Evolutionary conservation across 768 basidiomycete genomes (phyloP).

Genomic region (Russula olivacea): DNA sequence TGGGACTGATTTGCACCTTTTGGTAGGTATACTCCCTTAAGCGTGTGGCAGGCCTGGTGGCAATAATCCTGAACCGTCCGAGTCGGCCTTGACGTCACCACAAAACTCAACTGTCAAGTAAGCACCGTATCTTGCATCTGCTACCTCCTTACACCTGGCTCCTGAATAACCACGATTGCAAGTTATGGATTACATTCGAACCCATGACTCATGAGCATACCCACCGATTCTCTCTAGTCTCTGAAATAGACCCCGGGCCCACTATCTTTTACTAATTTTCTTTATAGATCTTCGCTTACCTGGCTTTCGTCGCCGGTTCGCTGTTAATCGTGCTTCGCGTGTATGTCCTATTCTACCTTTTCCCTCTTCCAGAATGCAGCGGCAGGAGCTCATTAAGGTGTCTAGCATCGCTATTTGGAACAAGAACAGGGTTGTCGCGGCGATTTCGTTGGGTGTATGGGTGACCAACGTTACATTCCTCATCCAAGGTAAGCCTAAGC

Average conservation of each 20-base stretch:
- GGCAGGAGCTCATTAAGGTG: background rate
- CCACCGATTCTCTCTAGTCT: background rate
- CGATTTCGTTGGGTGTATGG: background rate
- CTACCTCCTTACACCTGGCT: background rate
- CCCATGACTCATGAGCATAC: too few species aligned
- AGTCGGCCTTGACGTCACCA: background rate
- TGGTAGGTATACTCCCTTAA: background rate
- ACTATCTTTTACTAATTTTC: background rate
- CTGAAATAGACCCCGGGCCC: background rate
- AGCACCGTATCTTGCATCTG: background rate
- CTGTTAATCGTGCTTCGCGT: background rate
- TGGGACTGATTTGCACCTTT: background rate
- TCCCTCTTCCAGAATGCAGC: too few species aligned
- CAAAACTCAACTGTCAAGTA: background rate
- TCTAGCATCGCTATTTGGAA: background rate
- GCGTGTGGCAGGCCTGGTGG: background rate
- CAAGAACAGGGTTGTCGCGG: background rate
- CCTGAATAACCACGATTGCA: background rate
- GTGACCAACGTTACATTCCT: background rate
- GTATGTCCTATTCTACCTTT: background rate
- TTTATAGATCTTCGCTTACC: background rate
- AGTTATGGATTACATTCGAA: background rate
- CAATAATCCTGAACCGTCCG: background rate
- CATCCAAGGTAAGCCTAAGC: background rate
- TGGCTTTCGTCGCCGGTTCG: background rate